Evolutionary conservation across 2,329 filamentous ascomycete genomes (phyloP), one percentile per base, ranked within the genome.

Genomic region (Fusarium phyllophilum): DNA sequence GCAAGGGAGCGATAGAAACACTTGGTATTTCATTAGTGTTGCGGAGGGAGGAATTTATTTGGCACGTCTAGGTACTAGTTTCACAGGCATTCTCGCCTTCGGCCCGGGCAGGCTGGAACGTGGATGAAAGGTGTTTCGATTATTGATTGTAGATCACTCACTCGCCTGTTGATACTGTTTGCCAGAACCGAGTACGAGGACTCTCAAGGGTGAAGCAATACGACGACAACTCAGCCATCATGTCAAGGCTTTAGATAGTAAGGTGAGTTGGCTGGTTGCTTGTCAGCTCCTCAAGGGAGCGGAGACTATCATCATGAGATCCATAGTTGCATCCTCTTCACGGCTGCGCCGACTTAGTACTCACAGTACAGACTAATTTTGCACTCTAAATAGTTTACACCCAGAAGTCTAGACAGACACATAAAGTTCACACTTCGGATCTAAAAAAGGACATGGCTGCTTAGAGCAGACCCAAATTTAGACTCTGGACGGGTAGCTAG

Each of bases 401-500:
- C 22, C 34, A 46, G 45, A 56, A 57, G 39, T 65, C 54, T 24
- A 38, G 48, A 45, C 42, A 57, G 24, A 52, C 38, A 39, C 33
- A 62, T 46, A 56, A 31, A 58, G 57, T 72, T 71, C 46, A 42
- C 29, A 34, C 51, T 57, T 52, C 42, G 34, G 41, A 62, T 58
- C 67, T 62, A 68, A 71, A 70, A 68, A 57, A 44, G 68, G 57
- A 61, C 33, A 38, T 65, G 59, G 64, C 57, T 48, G 72, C 63
- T 77, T 72, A 75, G 62, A 74, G 44, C 45, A 74, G 67, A 68
- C 36, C 72, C 69, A 75, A 77, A 75, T 75, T 74, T 76, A 68
- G 64, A 62, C 62, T 77, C 67, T 60, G 60, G 63, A 74, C 42
- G 33, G 45, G 38, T 49, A 58, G 55, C 48, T 15, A 56, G 66